A percentile compares a stretch with the other conserved stretches of the same genome.
These are phyloP conservation scores for Arthrobotrys entomopaga DNA, from an alignment of 2,329 filamentous ascomycete genomes.

Conservation along the genomic window DNA sequence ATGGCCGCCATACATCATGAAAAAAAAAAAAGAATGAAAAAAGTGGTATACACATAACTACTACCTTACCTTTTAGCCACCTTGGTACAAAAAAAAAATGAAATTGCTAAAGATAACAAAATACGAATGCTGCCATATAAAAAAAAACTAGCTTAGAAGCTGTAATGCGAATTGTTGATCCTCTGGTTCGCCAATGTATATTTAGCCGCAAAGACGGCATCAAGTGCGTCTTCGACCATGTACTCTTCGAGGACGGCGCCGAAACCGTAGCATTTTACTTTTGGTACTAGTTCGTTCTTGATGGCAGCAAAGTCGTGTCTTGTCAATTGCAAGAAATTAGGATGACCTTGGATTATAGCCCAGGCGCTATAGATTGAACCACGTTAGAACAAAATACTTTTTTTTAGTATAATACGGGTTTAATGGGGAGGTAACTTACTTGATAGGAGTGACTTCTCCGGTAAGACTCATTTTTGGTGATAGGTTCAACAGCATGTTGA, in stretches of 20 bases:
- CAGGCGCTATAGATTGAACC: constrained; percentile 74
- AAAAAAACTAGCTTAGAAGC: constrained; percentile 28
- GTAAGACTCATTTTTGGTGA: constrained; percentile 84
- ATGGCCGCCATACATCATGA: no score
- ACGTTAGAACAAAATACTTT: constrained; percentile 15
- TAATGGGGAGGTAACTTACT: constrained; percentile 51
- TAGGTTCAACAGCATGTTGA: constrained; percentile 83
- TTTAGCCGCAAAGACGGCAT: constrained; percentile 74
- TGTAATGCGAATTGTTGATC: constrained; percentile 49
- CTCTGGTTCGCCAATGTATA: constrained; percentile 58
- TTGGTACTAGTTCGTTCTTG: constrained; percentile 77
- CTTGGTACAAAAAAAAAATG: neutral
- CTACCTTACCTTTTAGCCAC: neutral
- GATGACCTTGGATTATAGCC: constrained; percentile 79
- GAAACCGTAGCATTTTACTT: constrained; percentile 89
- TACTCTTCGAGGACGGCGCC: constrained; percentile 74
- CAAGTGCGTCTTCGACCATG: constrained; percentile 80
- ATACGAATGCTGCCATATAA: neutral
- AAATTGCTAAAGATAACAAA: neutral
- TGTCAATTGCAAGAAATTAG: constrained; percentile 73
- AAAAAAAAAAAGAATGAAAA: neutral
- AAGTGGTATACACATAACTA: constrained; percentile 14
- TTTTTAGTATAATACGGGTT: constrained; percentile 5
- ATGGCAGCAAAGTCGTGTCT: constrained; percentile 76
- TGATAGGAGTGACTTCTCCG: constrained; percentile 88